Evolutionary conservation across 164 flowering plant species (phyloP).

Genomic region (Tinospora cordifolia): DNA sequence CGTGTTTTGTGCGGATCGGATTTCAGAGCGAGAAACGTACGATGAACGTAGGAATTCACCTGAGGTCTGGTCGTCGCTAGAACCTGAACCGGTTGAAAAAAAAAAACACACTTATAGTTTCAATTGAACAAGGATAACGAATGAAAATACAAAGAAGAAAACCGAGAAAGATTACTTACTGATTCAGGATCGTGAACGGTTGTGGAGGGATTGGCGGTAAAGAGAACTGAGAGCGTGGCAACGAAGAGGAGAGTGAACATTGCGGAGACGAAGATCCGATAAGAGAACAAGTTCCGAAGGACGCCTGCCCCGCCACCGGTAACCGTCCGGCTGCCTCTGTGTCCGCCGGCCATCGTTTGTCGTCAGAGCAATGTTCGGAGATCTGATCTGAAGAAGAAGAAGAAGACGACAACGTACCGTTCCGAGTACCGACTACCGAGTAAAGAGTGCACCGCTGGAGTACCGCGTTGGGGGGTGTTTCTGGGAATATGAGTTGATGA

Average conservation of each 20-base stretch:
- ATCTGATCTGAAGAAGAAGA: background rate
- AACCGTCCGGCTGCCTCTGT: background rate
- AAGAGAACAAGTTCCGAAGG: background rate
- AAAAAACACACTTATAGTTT: background rate
- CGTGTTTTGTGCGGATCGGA: constrained; percentile 5
- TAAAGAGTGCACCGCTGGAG: no score
- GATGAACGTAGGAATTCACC: constrained; percentile 3
- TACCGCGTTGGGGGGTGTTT: no score
- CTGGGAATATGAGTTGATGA: no score
- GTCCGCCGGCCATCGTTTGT: constrained; percentile 4
- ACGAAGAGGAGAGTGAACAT: constrained; percentile 8
- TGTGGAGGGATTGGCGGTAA: constrained; percentile 1
- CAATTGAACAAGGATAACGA: background rate
- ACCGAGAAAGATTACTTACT: constrained; percentile 1
- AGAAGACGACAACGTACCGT: no score
- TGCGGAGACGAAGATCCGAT: constrained; percentile 5
- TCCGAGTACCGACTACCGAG: no score
- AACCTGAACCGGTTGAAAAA: background rate
- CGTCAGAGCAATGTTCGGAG: background rate
- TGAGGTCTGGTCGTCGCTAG: background rate
- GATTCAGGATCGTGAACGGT: constrained; percentile 2
- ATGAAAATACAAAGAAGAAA: background rate
- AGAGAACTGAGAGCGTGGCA: background rate
- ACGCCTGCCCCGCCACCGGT: no score
- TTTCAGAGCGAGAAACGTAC: constrained; percentile 7